Evolutionary conservation across 208 protist genomes (phyloP).

Genomic region (Jaenimonas drosophilae): DNA sequence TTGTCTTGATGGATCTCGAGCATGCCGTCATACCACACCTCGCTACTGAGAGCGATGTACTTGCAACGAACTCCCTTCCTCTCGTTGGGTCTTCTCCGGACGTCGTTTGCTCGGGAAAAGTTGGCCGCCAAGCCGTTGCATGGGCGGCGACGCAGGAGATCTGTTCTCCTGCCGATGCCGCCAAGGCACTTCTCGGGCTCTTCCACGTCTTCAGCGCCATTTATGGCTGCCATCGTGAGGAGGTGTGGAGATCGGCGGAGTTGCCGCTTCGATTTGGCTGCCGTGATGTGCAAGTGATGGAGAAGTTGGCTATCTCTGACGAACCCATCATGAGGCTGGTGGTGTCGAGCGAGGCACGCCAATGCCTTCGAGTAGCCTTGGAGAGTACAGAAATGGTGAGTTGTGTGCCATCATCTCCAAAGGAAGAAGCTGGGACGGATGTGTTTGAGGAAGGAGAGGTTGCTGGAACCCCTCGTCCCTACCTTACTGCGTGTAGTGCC

Average conservation of each 20-base stretch:
- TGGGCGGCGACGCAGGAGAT: slow-evolving; percentile 50
- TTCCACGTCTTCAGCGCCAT: slow-evolving; percentile 28
- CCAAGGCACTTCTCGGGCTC: slow-evolving; percentile 25
- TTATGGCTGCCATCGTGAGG: slow-evolving; percentile 21
- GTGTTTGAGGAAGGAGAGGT: no score
- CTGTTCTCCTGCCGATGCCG: slow-evolving; percentile 18
- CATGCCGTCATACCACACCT: slow-evolving; percentile 52
- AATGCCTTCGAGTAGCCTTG: no score
- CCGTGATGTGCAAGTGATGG: no score
- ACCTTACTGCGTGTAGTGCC: no score
- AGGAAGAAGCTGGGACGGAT: no score
- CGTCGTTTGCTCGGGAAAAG: slow-evolving; percentile 27
- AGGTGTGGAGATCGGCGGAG: slow-evolving; percentile 11
- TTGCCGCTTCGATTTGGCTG: no score
- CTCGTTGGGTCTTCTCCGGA: slow-evolving; percentile 18
- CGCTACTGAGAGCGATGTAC: slow-evolving; percentile 17
- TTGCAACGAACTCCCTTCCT: slow-evolving; percentile 21
- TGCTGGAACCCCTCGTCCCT: no score
- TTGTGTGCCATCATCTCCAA: no score
- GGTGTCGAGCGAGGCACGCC: no score
- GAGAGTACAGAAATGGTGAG: no score
- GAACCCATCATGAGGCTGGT: no score
- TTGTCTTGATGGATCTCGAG: slow-evolving; percentile 45
- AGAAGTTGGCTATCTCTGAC: no score
- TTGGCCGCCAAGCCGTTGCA: slow-evolving; percentile 20